A percentile compares a stretch with the other conserved stretches of the same genome.
phyloP scores from a whole-genome alignment of 192 early-diverging fungal species.

The Pecoramyces ruminantium region DNA sequence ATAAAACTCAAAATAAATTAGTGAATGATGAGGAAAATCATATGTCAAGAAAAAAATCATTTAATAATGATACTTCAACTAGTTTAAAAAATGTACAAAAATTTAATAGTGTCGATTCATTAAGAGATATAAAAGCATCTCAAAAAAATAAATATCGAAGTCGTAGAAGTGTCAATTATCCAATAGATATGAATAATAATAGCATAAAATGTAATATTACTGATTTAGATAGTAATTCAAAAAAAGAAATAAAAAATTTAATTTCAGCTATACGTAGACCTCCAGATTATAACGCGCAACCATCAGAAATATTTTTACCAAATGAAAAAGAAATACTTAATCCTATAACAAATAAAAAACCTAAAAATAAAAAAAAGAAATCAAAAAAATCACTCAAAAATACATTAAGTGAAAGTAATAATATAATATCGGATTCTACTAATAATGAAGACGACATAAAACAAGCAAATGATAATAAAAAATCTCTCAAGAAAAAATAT shows the following conservation, averaged over 20 bases:
- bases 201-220: too few relatives aligned
- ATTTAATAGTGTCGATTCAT: background rate
- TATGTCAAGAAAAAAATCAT: background rate
- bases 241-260: background rate
- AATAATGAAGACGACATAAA: too few relatives aligned
- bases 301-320: background rate
- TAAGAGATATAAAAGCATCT: background rate
- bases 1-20: background rate
- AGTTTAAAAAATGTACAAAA: background rate
- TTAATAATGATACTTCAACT: background rate
- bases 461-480: too few relatives aligned
- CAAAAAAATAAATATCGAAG: too few relatives aligned
- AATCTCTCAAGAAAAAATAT: too few relatives aligned
- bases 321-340: background rate
- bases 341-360: too few relatives aligned
- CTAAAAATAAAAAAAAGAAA: background rate
- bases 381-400: background rate
- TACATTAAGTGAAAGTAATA: too few relatives aligned
- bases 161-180: too few relatives aligned
- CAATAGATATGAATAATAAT: too few relatives aligned
- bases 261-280: background rate
- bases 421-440: too few relatives aligned
- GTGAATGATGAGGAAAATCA: background rate
- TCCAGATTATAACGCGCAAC: background rate
- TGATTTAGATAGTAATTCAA: background rate